Evolutionary conservation across 2,329 filamentous ascomycete genomes (phyloP), one percentile per base, ranked within the genome.

Genomic region (Cryphonectria naterciae): DNA sequence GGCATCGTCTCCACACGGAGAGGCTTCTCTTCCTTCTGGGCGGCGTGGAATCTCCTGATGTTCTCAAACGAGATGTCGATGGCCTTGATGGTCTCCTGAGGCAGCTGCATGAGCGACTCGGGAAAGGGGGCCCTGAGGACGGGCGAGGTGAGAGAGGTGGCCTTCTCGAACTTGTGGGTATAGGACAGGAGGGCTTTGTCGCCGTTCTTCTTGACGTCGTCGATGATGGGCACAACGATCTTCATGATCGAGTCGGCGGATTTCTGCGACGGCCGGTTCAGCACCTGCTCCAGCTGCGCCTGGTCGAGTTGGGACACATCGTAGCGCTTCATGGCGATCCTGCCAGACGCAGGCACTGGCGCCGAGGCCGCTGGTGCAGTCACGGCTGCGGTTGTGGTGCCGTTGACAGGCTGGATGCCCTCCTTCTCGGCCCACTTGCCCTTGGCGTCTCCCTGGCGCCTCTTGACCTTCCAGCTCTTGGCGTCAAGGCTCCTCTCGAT

Each of bases 111-210:
- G 61, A 98, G 85, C 71, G 91, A 88, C 75, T 91, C 83, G 0
- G 94, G 91, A 85, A 97, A 99, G 0, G 96, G 96, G 0, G 96
- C 95, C 77, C 90, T 92, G 74, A 99, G 85, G 19, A 99, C 94
- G 0, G 95, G 94, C 0, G 94, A 95, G 19, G 89, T 96, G 72
- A 99, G 85, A 2, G 93, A 95, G 0, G 93, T 97, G 0, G 95
- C 96, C 83, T 95, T 97, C 79, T 99, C 96, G 76, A 99, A 99
- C 81, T 97, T 97, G 87, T 98, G 95, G 1, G 96, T 98, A 81
- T 97, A 98, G 66, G 93, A 92, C 61, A 99, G 87, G 35, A 99
- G 86, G 3, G 94, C 95, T 77, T 92, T 92, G 81, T 99, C 96
- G 68, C 96, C 96, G 46, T 93, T 89, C 60, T 89, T 86, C 69